Conservation (phyloP, 2,329 filamentous ascomycete genomes). For the Ustilaginoidea virens region DNA sequence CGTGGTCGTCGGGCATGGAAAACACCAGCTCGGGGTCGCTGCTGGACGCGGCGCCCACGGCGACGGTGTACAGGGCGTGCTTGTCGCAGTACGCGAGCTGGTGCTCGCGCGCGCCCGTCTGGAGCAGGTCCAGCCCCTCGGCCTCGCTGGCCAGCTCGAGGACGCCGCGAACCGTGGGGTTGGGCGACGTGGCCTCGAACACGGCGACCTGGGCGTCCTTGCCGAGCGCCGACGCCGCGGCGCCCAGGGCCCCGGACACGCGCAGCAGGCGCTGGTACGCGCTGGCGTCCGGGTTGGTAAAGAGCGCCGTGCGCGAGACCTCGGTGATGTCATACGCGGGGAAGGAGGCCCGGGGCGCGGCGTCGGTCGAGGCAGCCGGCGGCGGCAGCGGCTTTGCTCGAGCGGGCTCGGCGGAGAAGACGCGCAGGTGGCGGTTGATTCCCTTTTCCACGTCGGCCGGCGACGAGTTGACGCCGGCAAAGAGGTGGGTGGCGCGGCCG, state of each 20-base stretch:
- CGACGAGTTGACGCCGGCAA: slow-evolving; percentile 76
- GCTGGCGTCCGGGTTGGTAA: slow-evolving; percentile 32
- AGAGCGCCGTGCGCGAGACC: slow-evolving; percentile 35
- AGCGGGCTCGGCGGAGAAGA: slow-evolving; percentile 44
- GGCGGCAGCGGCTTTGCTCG: slow-evolving; percentile 15
- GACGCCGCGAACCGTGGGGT: slow-evolving; percentile 30
- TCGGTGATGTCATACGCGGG: slow-evolving; percentile 29
- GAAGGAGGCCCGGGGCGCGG: slow-evolving; percentile 3
- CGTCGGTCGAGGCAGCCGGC: slow-evolving; percentile 11
- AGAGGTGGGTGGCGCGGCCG: slow-evolving; percentile 36
- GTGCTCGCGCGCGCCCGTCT: slow-evolving; percentile 46
- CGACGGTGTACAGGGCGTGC: slow-evolving; percentile 55
- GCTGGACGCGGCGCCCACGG: slow-evolving; percentile 33
- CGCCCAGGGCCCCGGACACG: slow-evolving; percentile 52
- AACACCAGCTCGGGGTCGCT: slow-evolving; percentile 37
- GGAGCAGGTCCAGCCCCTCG: slow-evolving; percentile 53
- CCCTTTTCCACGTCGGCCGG: slow-evolving; percentile 55
- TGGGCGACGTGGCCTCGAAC: slow-evolving; percentile 45
- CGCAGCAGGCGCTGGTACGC: slow-evolving; percentile 45
- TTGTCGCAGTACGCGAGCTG: slow-evolving; percentile 68
- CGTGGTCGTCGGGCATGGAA: slow-evolving; percentile 34
- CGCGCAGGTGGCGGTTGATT: slow-evolving; percentile 71
- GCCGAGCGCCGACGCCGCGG: slow-evolving; percentile 63
- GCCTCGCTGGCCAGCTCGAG: slow-evolving; percentile 40
- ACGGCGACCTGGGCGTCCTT: slow-evolving; percentile 64